phyloP scores from a whole-genome alignment of 192 early-diverging fungal genomes.

The Coemansia sp. region DNA sequence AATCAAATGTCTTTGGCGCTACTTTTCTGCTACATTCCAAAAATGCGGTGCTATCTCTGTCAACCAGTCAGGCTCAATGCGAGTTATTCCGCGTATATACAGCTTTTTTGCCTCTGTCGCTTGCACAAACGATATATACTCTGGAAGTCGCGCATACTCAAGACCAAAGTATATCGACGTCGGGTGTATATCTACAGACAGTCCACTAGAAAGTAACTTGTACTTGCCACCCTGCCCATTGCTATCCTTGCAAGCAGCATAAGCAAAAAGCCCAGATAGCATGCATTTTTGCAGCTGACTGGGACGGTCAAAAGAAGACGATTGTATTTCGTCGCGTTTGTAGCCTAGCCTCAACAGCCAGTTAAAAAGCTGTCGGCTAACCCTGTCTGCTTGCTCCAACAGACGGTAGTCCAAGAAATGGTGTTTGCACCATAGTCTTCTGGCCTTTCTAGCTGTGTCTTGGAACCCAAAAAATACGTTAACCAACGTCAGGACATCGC shows the following conservation, averaged over 20 bases:
- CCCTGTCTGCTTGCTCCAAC: constrained; percentile 84
- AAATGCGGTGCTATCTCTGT: constrained; percentile 75
- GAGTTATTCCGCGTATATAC: constrained; percentile 85
- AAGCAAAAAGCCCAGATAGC: constrained; percentile 88
- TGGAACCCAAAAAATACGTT: constrained; percentile 88
- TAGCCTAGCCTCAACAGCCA: constrained; percentile 79
- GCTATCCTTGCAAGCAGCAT: constrained; percentile 71
- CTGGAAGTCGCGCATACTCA: constrained; percentile 61
- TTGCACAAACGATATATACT: constrained; percentile 85
- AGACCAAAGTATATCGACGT: constrained; percentile 63
- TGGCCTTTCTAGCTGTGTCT: constrained; percentile 76
- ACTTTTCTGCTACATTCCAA: constrained; percentile 23
- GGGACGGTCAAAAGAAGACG: constrained; percentile 66
- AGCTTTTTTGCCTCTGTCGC: constrained; percentile 81
- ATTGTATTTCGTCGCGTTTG: constrained; percentile 65
- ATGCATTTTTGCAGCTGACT: constrained; percentile 78
- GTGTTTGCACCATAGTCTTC: constrained; percentile 74
- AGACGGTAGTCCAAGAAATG: constrained; percentile 78
- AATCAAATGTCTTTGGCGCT: background rate
- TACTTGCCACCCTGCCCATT: constrained; percentile 74
- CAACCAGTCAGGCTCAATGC: constrained; percentile 79
- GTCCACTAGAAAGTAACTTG: constrained; percentile 73
- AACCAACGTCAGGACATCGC: constrained; percentile 90
- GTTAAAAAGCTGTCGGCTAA: constrained; percentile 83
- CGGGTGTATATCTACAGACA: constrained; percentile 85